phyloP scores from a whole-genome alignment of 2,329 filamentous ascomycete species.

The Ramichloridium luteum region DNA sequence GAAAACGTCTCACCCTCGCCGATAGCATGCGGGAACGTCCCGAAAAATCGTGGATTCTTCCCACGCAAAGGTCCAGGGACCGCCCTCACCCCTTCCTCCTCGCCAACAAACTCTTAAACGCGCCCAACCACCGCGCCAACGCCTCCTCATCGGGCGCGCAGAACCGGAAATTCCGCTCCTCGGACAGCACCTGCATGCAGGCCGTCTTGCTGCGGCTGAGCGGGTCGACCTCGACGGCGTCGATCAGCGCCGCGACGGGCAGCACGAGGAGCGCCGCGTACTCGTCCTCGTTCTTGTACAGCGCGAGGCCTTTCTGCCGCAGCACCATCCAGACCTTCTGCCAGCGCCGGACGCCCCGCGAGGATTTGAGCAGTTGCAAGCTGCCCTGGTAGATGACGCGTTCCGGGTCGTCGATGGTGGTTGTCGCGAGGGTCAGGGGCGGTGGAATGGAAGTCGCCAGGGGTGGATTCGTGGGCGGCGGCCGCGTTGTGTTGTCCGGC shows the following conservation, averaged over 20 bases:
- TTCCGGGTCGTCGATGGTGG: slow-evolving; percentile 55
- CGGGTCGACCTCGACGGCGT: slow-evolving; percentile 85
- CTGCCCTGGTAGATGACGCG: slow-evolving; percentile 91
- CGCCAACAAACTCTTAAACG: slow-evolving; percentile 73
- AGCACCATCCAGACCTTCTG: slow-evolving; percentile 90
- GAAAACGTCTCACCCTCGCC: too few relatives aligned
- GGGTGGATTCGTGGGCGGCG: slow-evolving; percentile 3
- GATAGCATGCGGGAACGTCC: too few relatives aligned
- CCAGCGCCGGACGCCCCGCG: slow-evolving; percentile 79
- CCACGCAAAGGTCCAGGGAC: too few relatives aligned
- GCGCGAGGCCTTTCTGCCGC: slow-evolving; percentile 67
- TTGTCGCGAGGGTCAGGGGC: slow-evolving; percentile 2
- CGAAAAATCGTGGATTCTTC: too few relatives aligned
- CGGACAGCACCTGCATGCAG: slow-evolving; percentile 86
- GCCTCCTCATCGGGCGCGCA: slow-evolving; percentile 63
- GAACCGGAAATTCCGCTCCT: slow-evolving; percentile 55
- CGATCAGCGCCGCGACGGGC: slow-evolving; percentile 65
- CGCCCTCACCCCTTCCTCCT: slow-evolving; percentile 18
- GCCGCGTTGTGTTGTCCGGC: slow-evolving; percentile 6
- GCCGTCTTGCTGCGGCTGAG: slow-evolving; percentile 71
- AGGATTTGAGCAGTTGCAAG: slow-evolving; percentile 67
- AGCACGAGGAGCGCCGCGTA: slow-evolving; percentile 78
- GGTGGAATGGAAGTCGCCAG: background rate
- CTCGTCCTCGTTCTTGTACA: slow-evolving; percentile 88
- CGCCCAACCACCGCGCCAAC: slow-evolving; percentile 73